Base-by-base conservation (phyloP, 1,284 basidiomycete genomes). In the Singerocomus inundabilis region DNA sequence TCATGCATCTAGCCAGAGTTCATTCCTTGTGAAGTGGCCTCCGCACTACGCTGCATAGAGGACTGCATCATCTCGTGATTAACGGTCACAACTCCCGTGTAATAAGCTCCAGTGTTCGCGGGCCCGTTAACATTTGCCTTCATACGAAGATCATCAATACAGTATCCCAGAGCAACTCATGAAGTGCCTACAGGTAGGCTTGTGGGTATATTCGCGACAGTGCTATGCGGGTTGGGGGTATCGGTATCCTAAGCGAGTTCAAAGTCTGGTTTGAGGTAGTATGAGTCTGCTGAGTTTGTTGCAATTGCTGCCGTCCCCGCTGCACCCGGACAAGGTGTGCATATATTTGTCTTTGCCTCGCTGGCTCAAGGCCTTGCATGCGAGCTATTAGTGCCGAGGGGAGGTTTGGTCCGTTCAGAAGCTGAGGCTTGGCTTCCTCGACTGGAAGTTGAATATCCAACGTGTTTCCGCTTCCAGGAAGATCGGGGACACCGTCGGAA, bases 31-130 rank as follows among this genome's bases (percentile, higher is more conserved):
- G 58, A 57, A 40, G 63, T 58, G 43, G 64, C 71, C n/a, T 71
- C 70, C 28, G 62, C 66, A 57, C 66, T 81, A 29, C 82, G 70
- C 52, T 80, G 78, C 73, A 83, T 76, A 58, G 85, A 83, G 24
- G 80, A 81, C 63, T 83, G 81, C 62, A 84, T 46, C 72, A 84
- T 78, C 60, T 82, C 81, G 39, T 66, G 67, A 55, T 73, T 79
- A 47, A 82, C 65, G 37, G 65, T 65, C 8, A 70, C 45, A 55
- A 64, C 56, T 24, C 59, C 63, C 5, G 52, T 13, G 32, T 51
- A 55, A 26, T 58, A 53, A 15, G 41, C 21, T 18, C 54, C 56
- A 15, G 46, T 34, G 21, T 43, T 55, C 16, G 30, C 25, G 16
- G 51, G 51, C 28, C 41, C 41, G 4, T 42, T 44, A 2, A 35